Evolutionary conservation across 2,329 filamentous ascomycete genomes (phyloP).

Genomic region (Neurospora sp.): DNA sequence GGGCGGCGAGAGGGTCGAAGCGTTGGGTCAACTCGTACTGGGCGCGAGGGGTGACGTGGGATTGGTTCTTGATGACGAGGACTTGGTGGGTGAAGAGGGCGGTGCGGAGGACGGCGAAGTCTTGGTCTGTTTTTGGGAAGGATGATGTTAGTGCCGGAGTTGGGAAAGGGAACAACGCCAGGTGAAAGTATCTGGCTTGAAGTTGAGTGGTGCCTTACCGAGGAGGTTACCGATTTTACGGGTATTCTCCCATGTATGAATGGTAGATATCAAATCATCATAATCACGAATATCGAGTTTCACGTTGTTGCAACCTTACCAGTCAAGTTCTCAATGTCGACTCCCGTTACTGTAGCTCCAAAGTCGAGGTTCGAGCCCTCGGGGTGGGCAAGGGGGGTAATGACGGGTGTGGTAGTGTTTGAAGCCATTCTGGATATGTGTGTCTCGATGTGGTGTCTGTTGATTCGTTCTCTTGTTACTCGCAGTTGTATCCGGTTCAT

Average conservation of each 20-base stretch:
- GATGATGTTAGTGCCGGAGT: neutral
- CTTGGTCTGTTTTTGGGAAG: slow-evolving; percentile 36
- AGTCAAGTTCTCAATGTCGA: slow-evolving; percentile 51
- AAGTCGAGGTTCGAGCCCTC: slow-evolving; percentile 41
- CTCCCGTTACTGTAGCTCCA: slow-evolving; percentile 47
- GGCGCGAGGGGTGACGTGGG: slow-evolving; percentile 52
- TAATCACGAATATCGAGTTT: neutral
- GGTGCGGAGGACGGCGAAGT: slow-evolving; percentile 53
- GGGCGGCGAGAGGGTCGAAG: slow-evolving; percentile 54
- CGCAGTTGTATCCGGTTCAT: neutral
- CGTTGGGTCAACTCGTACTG: slow-evolving; percentile 65
- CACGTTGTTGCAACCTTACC: slow-evolving; percentile 35
- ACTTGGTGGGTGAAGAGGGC: slow-evolving; percentile 61
- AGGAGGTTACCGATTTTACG: slow-evolving; percentile 53
- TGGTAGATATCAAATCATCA: slow-evolving; percentile 9
- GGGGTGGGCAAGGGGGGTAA: slow-evolving; percentile 28
- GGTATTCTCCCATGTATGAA: slow-evolving; percentile 36
- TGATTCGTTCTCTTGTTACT: neutral
- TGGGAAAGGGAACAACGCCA: neutral
- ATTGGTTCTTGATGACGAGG: slow-evolving; percentile 60
- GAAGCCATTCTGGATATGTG: neutral
- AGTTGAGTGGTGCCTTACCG: slow-evolving; percentile 28
- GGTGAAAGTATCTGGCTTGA: neutral
- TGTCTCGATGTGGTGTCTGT: neutral
- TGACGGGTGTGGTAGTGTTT: slow-evolving; percentile 16